Evolutionary conservation across 2,329 filamentous ascomycete genomes (phyloP).

Genomic region (Hypoxylon sp.): DNA sequence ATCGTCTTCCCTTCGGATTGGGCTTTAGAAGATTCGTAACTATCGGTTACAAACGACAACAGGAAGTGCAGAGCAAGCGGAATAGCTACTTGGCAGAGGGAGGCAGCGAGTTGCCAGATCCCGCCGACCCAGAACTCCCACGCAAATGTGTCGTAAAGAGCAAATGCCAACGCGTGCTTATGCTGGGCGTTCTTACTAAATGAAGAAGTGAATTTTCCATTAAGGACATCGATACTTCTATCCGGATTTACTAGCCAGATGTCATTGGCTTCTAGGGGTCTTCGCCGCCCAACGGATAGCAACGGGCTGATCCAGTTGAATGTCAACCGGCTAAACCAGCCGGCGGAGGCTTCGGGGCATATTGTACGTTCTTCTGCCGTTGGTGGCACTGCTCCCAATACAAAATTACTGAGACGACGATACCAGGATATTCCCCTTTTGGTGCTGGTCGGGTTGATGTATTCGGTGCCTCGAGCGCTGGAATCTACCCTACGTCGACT

Average conservation of each 20-base stretch:
- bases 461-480: background rate
- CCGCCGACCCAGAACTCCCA: constrained; percentile 86
- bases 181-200: constrained; percentile 56
- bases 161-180: constrained; percentile 77
- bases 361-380: background rate
- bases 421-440: background rate
- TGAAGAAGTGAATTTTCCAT: constrained; percentile 73
- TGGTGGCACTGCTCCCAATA: background rate
- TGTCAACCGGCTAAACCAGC: constrained; percentile 13
- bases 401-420: background rate
- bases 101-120: constrained; percentile 77
- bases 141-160: constrained; percentile 86
- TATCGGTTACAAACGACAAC: constrained; percentile 83
- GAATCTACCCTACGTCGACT: background rate
- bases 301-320: constrained; percentile 16
- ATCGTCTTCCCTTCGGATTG: constrained; percentile 54
- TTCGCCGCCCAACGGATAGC: constrained; percentile 75
- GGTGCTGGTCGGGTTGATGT: no score
- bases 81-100: constrained; percentile 80
- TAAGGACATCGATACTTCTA: constrained; percentile 76
- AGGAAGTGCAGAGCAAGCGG: constrained; percentile 87
- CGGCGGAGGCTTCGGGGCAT: constrained; percentile 13
- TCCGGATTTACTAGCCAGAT: constrained; percentile 88
- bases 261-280: constrained; percentile 83
- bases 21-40: constrained; percentile 73